Base-by-base conservation (phyloP, 768 basidiomycete species). In the Mrakia gelida region DNA sequence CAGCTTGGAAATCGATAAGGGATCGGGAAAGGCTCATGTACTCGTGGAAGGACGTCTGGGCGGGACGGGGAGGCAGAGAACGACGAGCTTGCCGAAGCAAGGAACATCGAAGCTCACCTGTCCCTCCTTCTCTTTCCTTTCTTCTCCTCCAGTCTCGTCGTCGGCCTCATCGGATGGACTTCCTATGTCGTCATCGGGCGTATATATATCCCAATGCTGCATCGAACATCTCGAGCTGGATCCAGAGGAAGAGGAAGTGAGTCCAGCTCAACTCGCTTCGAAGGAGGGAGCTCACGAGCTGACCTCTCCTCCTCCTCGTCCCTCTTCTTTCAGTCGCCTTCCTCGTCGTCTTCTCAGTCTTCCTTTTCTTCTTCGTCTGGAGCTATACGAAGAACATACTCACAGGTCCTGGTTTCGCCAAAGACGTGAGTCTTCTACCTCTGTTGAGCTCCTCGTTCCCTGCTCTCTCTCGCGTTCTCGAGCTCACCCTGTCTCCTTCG, bases 141-240 rank as follows among this genome's bases (percentile, higher is more conserved):
- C 7, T 11, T 38, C 3, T 38, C 68, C 56, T 59, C 7, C 52
- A 70, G 77, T 3, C 32, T 78, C n/a, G 77, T 78, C 28, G 21
- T 74, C 38, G 63, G 8, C 28, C 43, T 65, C 41, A 26, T 75
- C 6, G 78, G 70, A 0, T 79, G 71, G 68, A 71, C 74, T 1
- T 45, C 62, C 13, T 79, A 75, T 26, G 78, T 75, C n/a, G 74
- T 79, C 10, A 59, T 79, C 28, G 78, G 43, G 0, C 61, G 68
- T 18, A 70, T 79, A 38, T 75, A 74, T 26, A 43, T 75, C 5
- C 67, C 49, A 6, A 71, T 79, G 78, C 13, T 79, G 21, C 67
- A 63, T 23, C 67, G 78, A 13, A 32, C 56, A n/a, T 52, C 68
- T 13, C 16, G 38, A 23, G 32, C 26, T 18, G 72, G 52, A 1